These are phyloP conservation scores for Penstemon newberryi DNA, from an alignment of 257 asterid genomes.

Conservation along the genomic window DNA sequence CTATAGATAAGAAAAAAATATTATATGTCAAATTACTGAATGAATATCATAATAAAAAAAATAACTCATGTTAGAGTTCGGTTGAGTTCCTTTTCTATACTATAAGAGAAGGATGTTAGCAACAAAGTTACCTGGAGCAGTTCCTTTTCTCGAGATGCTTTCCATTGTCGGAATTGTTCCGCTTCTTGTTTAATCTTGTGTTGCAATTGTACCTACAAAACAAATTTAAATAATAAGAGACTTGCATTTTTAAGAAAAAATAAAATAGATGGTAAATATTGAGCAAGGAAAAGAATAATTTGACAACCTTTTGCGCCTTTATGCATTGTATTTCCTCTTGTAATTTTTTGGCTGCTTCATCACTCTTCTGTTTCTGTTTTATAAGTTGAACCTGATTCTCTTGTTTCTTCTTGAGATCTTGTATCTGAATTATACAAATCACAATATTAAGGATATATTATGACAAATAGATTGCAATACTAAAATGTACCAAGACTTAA, in stretches of 20 bases:
- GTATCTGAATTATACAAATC: slow-evolving; percentile 58
- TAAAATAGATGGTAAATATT: not conserved
- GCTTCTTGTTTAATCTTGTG: slow-evolving; percentile 97
- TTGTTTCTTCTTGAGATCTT: slow-evolving; percentile 95
- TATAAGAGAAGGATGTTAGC: slow-evolving; percentile 1
- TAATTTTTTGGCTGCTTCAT: slow-evolving; percentile 87
- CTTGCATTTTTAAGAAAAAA: slow-evolving; percentile 8
- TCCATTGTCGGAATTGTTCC: slow-evolving; percentile 98
- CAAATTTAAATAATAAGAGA: slow-evolving; percentile 19
- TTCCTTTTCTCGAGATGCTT: slow-evolving; percentile 96
- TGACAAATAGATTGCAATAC: slow-evolving; percentile 9
- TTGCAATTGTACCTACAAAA: slow-evolving; percentile 82
- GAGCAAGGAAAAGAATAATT: slow-evolving; percentile 21
- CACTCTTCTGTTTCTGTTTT: slow-evolving; percentile 96
- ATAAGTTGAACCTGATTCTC: slow-evolving; percentile 92
- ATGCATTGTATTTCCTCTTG: slow-evolving; percentile 97
- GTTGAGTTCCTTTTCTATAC: not conserved
- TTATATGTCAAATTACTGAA: not conserved
- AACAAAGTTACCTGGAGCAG: slow-evolving; percentile 67
- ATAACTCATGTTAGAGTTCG: not conserved
- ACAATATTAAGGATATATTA: slow-evolving; percentile 7
- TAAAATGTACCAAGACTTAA: not conserved
- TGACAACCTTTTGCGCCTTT: slow-evolving; percentile 84
- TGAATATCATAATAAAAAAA: not conserved
- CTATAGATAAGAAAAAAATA: slow-evolving; percentile 39